Percentiles rank a stretch among this genome's conserved stretches.
Conservation (phyloP, 1,284 basidiomycete species). For the Tilletiaria anomala region DNA sequence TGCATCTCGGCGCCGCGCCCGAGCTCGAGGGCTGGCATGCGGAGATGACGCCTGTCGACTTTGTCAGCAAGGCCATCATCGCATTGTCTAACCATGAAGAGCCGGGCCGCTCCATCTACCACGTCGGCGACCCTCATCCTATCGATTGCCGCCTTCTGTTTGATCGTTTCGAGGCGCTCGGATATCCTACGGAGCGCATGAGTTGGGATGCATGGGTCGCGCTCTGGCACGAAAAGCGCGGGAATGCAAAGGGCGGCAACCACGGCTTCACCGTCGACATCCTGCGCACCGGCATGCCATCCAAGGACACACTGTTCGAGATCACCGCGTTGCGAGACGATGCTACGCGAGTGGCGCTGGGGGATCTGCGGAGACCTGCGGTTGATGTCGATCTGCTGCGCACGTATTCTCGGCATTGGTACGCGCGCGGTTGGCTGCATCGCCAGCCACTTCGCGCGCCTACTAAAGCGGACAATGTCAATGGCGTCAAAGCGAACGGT, state of each 20-base stretch:
- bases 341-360: slow-evolving; percentile 18
- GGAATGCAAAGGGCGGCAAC: slow-evolving; percentile 10
- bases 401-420: slow-evolving; percentile 34
- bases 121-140: slow-evolving; percentile 31
- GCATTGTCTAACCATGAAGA: slow-evolving; percentile 22
- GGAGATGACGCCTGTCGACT: slow-evolving; percentile 38
- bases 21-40: slow-evolving; percentile 27
- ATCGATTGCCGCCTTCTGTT: slow-evolving; percentile 23
- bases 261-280: slow-evolving; percentile 27
- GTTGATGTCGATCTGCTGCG: slow-evolving; percentile 25
- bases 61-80: slow-evolving; percentile 31
- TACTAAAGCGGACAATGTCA: no score
- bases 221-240: slow-evolving; percentile 27
- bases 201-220: slow-evolving; percentile 33
- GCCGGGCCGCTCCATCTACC: slow-evolving; percentile 24
- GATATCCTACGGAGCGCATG: slow-evolving; percentile 23
- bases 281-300: slow-evolving; percentile 31
- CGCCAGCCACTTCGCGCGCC: no score
- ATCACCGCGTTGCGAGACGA: slow-evolving; percentile 32
- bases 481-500: no score
- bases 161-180: slow-evolving; percentile 22
- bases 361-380: slow-evolving; percentile 18
- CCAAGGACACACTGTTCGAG: slow-evolving; percentile 18
- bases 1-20: slow-evolving; percentile 32
- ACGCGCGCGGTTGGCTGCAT: slow-evolving; percentile 33